Evolutionary conservation across 2,329 filamentous ascomycete species (phyloP).

Genomic region (Venturia carpophila): DNA sequence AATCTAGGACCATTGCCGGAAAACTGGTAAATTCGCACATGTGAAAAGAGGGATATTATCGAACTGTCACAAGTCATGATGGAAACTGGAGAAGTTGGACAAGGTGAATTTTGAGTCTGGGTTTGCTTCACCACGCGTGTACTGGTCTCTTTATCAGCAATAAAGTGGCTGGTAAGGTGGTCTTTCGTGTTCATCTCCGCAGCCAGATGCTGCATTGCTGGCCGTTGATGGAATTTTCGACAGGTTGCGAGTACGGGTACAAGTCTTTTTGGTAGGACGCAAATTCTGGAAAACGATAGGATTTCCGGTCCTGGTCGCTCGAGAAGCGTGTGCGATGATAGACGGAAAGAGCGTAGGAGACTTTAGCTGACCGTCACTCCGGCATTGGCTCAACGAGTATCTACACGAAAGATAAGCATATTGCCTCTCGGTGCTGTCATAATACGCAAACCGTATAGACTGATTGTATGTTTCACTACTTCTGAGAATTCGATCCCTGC

Average conservation of each 20-base stretch:
- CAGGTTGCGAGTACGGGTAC: not conserved
- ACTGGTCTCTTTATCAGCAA: not conserved
- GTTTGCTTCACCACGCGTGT: not conserved
- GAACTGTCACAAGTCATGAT: not conserved
- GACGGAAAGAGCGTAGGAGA: not conserved
- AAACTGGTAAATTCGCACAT: not conserved
- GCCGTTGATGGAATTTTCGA: not conserved
- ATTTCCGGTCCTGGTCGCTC: not conserved
- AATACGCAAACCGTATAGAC: too few relatives aligned
- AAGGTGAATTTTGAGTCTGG: too few relatives aligned
- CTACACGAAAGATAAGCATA: too few relatives aligned
- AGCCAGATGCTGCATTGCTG: not conserved
- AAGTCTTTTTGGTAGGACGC: not conserved
- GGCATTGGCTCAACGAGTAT: too few relatives aligned
- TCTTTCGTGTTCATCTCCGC: not conserved
- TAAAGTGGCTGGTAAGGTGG: not conserved
- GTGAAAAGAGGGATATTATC: not conserved
- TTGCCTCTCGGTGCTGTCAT: too few relatives aligned
- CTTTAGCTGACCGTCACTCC: too few relatives aligned
- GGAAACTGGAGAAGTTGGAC: not conserved
- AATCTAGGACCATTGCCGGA: not conserved
- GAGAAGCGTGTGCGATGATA: not conserved
- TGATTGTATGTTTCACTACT: too few relatives aligned
- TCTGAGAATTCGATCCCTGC: too few relatives aligned
- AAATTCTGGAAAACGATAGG: not conserved